These are phyloP conservation scores for Fusarium torulosum DNA, from an alignment of 2,329 filamentous ascomycete genomes.

Conservation along the genomic window DNA sequence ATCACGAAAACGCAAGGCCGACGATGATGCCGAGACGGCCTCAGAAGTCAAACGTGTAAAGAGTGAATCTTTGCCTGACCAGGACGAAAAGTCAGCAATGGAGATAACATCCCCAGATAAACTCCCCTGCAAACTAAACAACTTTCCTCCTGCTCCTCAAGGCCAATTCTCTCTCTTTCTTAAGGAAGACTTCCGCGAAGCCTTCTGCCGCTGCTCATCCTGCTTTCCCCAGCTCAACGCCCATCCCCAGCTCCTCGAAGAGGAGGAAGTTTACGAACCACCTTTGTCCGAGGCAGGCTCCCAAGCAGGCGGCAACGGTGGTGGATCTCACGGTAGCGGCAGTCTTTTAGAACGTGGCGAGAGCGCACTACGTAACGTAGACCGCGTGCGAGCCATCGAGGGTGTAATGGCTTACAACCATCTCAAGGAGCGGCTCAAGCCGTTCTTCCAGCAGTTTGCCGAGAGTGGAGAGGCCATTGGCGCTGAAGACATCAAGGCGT, in stretches of 20 bases:
- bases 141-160: conserved; percentile 67
- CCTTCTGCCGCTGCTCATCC: conserved; percentile 83
- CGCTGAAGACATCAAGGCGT: conserved; percentile 95
- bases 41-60: conserved; percentile 65
- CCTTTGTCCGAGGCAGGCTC: conserved; percentile 78
- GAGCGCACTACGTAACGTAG: conserved; percentile 89
- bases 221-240: conserved; percentile 80
- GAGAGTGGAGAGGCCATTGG: conserved; percentile 89
- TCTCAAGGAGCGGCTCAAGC: conserved; percentile 94
- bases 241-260: conserved; percentile 87
- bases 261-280: conserved; percentile 94
- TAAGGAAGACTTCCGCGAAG: conserved; percentile 80
- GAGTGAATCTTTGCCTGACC: conserved; percentile 51
- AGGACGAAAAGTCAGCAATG: conserved; percentile 7
- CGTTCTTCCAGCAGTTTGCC: conserved; percentile 93
- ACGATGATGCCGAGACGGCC: conserved; percentile 60
- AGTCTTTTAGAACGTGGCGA: conserved; percentile 92
- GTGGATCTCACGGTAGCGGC: conserved; percentile 76
- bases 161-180: conserved; percentile 85
- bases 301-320: conserved; percentile 58
- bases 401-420: conserved; percentile 99
- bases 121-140: conserved; percentile 68
- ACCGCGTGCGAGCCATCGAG: conserved; percentile 92
- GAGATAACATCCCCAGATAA: conserved; percentile 32
- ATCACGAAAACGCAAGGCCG: conserved; percentile 76